These are phyloP conservation scores for Cladophialophora carrionii DNA, from an alignment of 2,329 filamentous ascomycete genomes.

Conservation along the genomic window DNA sequence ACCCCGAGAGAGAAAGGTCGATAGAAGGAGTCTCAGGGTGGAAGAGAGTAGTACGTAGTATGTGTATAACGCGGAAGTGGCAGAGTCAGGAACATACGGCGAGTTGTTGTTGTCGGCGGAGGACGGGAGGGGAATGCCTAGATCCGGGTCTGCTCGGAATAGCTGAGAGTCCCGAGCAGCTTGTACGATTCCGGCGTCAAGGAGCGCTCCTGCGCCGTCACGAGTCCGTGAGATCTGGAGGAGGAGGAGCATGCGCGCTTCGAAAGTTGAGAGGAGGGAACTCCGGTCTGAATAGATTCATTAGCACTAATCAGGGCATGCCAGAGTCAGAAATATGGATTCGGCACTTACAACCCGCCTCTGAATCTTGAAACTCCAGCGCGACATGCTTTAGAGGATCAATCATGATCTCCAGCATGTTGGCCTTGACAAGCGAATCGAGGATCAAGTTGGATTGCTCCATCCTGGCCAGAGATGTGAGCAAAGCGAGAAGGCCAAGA, in stretches of 20 bases:
- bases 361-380: conserved; percentile 67
- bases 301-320: conserved; percentile 1
- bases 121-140: conserved; percentile 63
- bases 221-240: conserved; percentile 82
- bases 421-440: conserved; percentile 78
- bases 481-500: conserved; percentile 76
- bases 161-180: conserved; percentile 79
- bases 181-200: conserved; percentile 85
- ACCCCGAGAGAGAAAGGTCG: conserved; percentile 78
- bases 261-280: conserved; percentile 62
- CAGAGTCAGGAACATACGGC: conserved; percentile 9
- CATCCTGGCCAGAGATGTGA: conserved; percentile 73
- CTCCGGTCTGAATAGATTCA: conserved; percentile 52
- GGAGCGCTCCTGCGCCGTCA: conserved; percentile 79
- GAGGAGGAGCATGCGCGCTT: conserved; percentile 80
- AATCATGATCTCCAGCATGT: conserved; percentile 87
- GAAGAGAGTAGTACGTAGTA: conserved; percentile 84
- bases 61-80: conserved; percentile 72
- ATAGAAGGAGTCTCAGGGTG: conserved; percentile 78
- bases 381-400: conserved; percentile 82
- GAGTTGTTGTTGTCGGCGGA: conserved; percentile 3
- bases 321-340: conserved; percentile 4
- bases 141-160: conserved; percentile 87
- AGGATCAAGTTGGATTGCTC: conserved; percentile 76
- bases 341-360: conserved; percentile 57